Percentiles rank a stretch among this genome's conserved stretches.
Conservation (phyloP, 1,284 basidiomycete species). For the Trichosporon sp. region DNA sequence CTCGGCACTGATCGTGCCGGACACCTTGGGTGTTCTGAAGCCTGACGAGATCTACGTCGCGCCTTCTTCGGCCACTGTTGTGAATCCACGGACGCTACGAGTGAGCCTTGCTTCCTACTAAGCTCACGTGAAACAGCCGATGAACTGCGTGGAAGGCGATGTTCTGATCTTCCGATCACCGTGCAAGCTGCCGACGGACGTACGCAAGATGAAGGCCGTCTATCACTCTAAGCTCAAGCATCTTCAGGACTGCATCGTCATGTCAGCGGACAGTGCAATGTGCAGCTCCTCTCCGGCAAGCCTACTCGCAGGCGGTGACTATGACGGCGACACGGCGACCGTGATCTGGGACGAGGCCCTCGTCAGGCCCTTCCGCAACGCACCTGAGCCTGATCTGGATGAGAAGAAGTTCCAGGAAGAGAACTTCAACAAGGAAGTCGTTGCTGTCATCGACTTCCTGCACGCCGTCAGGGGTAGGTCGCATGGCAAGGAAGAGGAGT, state of each 20-base stretch:
- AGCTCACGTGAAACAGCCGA: conserved; percentile 10
- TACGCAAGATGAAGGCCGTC: conserved; percentile 35
- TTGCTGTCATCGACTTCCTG: conserved; percentile 33
- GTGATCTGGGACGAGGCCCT: conserved; percentile 32
- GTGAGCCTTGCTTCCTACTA: not conserved
- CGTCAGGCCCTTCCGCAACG: conserved; percentile 32
- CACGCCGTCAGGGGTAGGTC: conserved; percentile 11
- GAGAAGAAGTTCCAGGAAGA: conserved; percentile 27
- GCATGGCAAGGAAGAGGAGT: conserved; percentile 16
- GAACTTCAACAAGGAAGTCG: conserved; percentile 37
- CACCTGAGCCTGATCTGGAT: conserved; percentile 15
- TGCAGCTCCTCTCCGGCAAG: conserved; percentile 38
- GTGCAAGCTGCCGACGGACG: conserved; percentile 42
- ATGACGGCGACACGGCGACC: conserved; percentile 41
- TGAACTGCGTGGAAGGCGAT: conserved; percentile 28
- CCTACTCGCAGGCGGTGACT: conserved; percentile 41
- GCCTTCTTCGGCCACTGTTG: conserved; percentile 22
- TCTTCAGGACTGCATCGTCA: conserved; percentile 37
- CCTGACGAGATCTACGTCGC: conserved; percentile 37
- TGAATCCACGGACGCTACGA: conserved; percentile 24
- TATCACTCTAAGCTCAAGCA: conserved; percentile 33
- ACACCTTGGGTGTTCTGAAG: conserved; percentile 27
- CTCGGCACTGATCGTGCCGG: conserved; percentile 40
- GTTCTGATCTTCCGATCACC: conserved; percentile 34
- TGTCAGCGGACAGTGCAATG: conserved; percentile 29